Conservation (phyloP, 2,329 filamentous ascomycete species). For the Stagonosporopsis tanaceti region DNA sequence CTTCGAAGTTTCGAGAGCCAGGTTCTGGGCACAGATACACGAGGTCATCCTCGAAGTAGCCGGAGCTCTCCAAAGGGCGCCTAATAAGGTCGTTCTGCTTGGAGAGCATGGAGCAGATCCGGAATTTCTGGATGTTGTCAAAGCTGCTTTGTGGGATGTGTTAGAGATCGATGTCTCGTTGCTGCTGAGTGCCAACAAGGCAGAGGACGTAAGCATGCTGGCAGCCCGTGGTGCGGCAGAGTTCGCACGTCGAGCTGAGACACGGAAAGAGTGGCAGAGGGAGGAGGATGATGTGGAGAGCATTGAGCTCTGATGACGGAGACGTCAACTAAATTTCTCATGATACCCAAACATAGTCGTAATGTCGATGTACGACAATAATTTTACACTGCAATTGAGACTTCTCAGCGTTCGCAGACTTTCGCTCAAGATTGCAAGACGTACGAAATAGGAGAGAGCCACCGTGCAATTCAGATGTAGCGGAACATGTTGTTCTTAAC, state of each 20-base stretch:
- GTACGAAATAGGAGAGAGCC: neutral
- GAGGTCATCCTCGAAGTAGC: slow-evolving; percentile 29
- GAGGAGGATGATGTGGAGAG: slow-evolving; percentile 7
- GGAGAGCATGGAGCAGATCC: slow-evolving; percentile 31
- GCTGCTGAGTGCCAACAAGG: slow-evolving; percentile 23
- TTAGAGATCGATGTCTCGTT: slow-evolving; percentile 29
- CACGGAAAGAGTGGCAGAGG: slow-evolving; percentile 3
- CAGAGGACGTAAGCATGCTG: slow-evolving; percentile 19
- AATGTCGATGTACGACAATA: slow-evolving; percentile 18
- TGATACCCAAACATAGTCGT: slow-evolving; percentile 23
- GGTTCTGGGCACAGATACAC: slow-evolving; percentile 35
- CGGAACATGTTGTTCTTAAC: slow-evolving; percentile 82
- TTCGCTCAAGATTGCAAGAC: neutral
- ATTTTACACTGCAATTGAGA: slow-evolving; percentile 6
- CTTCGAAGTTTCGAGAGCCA: slow-evolving; percentile 30
- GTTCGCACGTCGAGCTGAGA: slow-evolving; percentile 24
- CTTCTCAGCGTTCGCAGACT: neutral
- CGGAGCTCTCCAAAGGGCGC: slow-evolving; percentile 17
- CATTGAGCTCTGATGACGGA: slow-evolving; percentile 16
- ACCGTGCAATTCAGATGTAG: slow-evolving; percentile 59
- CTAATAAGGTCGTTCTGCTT: slow-evolving; percentile 33
- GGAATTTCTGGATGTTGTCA: slow-evolving; percentile 34
- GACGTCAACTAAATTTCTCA: slow-evolving; percentile 3
- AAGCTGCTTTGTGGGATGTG: slow-evolving; percentile 31
- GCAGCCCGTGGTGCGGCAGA: slow-evolving; percentile 38